Evolutionary conservation across 2,329 filamentous ascomycete genomes (phyloP), one percentile per base, ranked within the genome.

Genomic region (Camptophora hylomeconis): DNA sequence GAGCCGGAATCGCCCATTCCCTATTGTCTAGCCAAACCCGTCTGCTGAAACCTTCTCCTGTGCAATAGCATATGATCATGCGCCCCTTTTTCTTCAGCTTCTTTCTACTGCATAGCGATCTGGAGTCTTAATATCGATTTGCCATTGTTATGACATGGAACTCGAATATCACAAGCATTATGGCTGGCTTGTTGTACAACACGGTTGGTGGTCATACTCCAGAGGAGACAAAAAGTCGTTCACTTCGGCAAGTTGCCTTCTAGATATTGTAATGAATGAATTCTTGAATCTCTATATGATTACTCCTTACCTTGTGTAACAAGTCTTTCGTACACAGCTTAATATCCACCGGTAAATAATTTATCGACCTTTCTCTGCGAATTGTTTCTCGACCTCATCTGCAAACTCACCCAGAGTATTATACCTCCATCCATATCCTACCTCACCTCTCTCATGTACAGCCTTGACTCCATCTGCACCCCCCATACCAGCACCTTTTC

Each of bases 351-450:
- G n/a, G n/a, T n/a, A n/a, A n/a, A n/a, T n/a, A n/a, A n/a, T n/a
- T n/a, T n/a, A n/a, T n/a, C n/a, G n/a, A n/a, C 26, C 18, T 24
- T 28, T 11, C 5, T 14, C 24, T 16, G 25, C 21, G n/a, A 33
- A 26, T 13, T 32, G 54, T 44, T 54, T 43, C 46, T 70, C 57
- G 31, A 67, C 60, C 7, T 63, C 62, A 48, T 67, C 65, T 0
- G 70, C 74, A 60, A 78, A 66, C 23, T 74, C 70, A 2, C 56
- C 64, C 37, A 79, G 44, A 0, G 61, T 74, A 20, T 61, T 56
- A 46, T 75, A 72, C 41, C 61, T 62, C 63, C 68, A 76, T 25
- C 63, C 59, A 50, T 52, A 67, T 14, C 47, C 47, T 1, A 49
- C 45, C 33, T 61, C 45, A 2, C 50, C 48, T 39, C 60, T 65